A percentile compares a stretch with the other conserved stretches of the same genome.
Evolutionary conservation across 306 rosid species (phyloP).

Genomic region (Nissolia schottii): DNA sequence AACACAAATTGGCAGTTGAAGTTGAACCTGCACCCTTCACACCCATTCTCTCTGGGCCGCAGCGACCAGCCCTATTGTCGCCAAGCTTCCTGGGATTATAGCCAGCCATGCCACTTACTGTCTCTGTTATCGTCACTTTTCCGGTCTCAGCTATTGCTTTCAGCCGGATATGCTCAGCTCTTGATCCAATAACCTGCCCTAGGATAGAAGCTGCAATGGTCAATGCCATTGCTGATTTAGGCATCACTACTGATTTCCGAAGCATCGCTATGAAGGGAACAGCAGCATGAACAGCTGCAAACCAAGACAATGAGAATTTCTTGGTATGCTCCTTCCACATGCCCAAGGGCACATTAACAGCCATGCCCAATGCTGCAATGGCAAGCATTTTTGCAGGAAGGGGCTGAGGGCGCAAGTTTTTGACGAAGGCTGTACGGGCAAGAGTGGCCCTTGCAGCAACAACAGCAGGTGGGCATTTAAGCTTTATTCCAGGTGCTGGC

Average conservation of each 20-base stretch:
- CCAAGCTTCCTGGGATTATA: slow-evolving; percentile 22
- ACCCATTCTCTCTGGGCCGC: slow-evolving; percentile 44
- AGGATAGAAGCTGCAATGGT: slow-evolving; percentile 72
- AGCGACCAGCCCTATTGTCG: slow-evolving; percentile 31
- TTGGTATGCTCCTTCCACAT: slow-evolving; percentile 81
- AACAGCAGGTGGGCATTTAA: slow-evolving; percentile 71
- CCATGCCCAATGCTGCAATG: slow-evolving; percentile 82
- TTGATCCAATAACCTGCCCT: slow-evolving; percentile 81
- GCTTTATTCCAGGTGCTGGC: slow-evolving; percentile 67
- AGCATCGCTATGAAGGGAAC: slow-evolving; percentile 86
- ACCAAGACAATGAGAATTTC: slow-evolving; percentile 74
- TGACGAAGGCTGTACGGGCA: slow-evolving; percentile 68
- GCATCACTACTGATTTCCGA: slow-evolving; percentile 76
- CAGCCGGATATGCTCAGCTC: slow-evolving; percentile 69
- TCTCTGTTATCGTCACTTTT: slow-evolving; percentile 19
- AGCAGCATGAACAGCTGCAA: slow-evolving; percentile 77
- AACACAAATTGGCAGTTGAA: slow-evolving; percentile 46
- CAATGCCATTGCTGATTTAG: slow-evolving; percentile 83
- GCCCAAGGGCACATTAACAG: slow-evolving; percentile 71
- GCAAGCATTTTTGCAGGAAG: slow-evolving; percentile 82
- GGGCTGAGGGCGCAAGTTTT: slow-evolving; percentile 80
- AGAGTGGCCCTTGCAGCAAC: slow-evolving; percentile 93
- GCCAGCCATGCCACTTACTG: slow-evolving; percentile 17
- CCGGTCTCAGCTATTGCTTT: slow-evolving; percentile 53
- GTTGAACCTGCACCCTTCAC: slow-evolving; percentile 35